Base-by-base conservation (phyloP, 2,329 filamentous ascomycete species). In the Penicillium verrucosum region DNA sequence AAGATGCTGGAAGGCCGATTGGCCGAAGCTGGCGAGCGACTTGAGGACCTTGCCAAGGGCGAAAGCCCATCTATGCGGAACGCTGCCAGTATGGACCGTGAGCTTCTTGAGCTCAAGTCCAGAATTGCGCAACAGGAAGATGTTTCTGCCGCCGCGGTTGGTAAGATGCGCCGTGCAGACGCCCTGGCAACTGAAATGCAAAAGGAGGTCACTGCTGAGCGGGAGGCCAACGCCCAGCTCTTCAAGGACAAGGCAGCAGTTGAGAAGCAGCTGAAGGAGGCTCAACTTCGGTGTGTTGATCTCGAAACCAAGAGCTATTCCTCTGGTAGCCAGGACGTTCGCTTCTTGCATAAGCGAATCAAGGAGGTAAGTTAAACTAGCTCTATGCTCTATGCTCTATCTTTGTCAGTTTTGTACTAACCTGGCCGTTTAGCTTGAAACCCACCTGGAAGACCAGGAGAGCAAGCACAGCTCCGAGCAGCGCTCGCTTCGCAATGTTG, bases 301-400 rank as follows among this genome's bases (percentile, higher is more conserved):
- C 82, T 97, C 9, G 93, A 99, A 78, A 97, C 94, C 42, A 97
- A 97, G 80, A 92, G 92, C 51, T 97, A 96, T 77, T 94, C 92
- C 21, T 95, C 88, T 63, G 90, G 90, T 25, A 96, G 92, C 73
- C 91, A 96, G 68, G 93, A 97, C 75, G 90, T 97, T 65, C 89
- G 94, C 69, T 97, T 97, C 79, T 77, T 97, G 68, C 90, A 97
- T 76, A 93, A 92, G 70, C 86, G 93, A 49, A 91, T 99, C 63
- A 92, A 97, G 78, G 93, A 97, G 83, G 92, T 96, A 81, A 82
- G 85, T 36, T 57, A 64, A 38, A 64, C 54, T 57, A 7, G 56
- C 45, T 42, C 54, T 3, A 18, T 29, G 56, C 45, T 42, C 54
- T 3, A 18, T 29, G 27, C 11, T 44, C 12, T 11, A 10, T 12